These are phyloP conservation scores for Trichoderma hamatum DNA, from an alignment of 2,329 filamentous ascomycete genomes.

Conservation along the genomic window DNA sequence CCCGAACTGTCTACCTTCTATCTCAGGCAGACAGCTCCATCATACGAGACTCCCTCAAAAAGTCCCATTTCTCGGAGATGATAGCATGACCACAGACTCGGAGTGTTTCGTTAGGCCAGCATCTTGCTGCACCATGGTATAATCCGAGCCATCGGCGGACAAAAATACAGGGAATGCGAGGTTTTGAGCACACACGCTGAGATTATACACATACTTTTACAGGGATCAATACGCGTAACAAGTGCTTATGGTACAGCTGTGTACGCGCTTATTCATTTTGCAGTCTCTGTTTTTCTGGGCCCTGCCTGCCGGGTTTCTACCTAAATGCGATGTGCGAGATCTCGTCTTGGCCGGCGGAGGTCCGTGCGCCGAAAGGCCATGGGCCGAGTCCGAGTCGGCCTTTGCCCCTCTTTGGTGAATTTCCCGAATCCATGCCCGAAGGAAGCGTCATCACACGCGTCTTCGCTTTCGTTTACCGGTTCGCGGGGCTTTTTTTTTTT, in stretches of 20 bases:
- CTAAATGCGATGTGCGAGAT: neutral
- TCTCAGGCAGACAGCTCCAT: neutral
- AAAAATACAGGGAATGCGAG: too few relatives aligned
- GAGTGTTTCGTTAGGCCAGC: neutral
- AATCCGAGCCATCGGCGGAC: too few relatives aligned
- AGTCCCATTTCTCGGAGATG: constrained; percentile 4
- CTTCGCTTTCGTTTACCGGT: neutral
- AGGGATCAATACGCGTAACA: too few relatives aligned
- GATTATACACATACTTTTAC: too few relatives aligned
- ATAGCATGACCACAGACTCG: neutral
- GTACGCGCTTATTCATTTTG: too few relatives aligned
- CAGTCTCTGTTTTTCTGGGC: too few relatives aligned
- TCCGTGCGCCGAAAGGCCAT: neutral
- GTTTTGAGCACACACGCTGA: too few relatives aligned
- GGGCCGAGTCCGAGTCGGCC: constrained; percentile 7
- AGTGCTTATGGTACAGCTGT: too few relatives aligned
- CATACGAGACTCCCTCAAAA: neutral
- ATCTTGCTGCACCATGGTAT: too few relatives aligned
- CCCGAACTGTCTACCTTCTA: neutral
- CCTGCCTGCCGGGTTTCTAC: too few relatives aligned
- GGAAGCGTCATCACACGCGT: neutral
- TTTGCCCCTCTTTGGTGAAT: neutral
- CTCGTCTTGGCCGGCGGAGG: neutral
- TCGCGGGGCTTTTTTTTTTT: neutral
- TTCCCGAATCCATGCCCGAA: constrained; percentile 1